These are phyloP conservation scores for Fusarium longipes DNA, from an alignment of 2,329 filamentous ascomycete genomes.

Conservation along the genomic window DNA sequence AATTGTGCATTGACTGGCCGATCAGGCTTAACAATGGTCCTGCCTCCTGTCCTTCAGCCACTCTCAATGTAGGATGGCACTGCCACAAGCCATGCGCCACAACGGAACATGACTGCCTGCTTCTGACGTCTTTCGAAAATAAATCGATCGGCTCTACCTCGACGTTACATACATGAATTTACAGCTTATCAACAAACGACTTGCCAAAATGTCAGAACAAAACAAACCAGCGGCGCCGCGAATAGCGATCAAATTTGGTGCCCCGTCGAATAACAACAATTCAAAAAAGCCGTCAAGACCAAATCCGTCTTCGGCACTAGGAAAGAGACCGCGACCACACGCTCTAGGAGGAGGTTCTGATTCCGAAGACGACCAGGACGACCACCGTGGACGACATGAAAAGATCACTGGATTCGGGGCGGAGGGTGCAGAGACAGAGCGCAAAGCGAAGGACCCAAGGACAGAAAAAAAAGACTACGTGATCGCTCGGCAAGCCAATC, in stretches of 20 bases:
- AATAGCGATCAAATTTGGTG: conserved; percentile 63
- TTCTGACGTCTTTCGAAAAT: conserved; percentile 23
- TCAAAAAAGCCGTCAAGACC: conserved; percentile 47
- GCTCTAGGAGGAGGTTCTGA: conserved; percentile 58
- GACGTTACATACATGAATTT: background rate
- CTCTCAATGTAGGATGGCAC: background rate
- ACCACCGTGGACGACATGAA: conserved; percentile 54
- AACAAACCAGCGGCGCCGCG: conserved; percentile 49
- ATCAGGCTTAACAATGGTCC: background rate
- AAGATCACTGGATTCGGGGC: conserved; percentile 62
- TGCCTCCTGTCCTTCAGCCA: background rate
- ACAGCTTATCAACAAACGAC: conserved; percentile 1
- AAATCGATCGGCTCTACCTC: background rate
- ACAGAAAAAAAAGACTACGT: conserved; percentile 58
- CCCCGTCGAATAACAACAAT: conserved; percentile 46
- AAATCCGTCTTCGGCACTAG: conserved; percentile 57
- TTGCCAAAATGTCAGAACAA: conserved; percentile 40
- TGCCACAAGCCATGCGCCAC: conserved; percentile 14
- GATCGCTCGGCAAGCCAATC: conserved; percentile 69
- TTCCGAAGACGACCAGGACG: conserved; percentile 54
- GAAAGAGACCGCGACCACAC: conserved; percentile 60
- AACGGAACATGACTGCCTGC: conserved; percentile 7
- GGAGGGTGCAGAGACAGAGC: conserved; percentile 57
- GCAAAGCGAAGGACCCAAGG: conserved; percentile 46
- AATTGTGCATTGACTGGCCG: background rate